Evolutionary conservation across 129 eudicot species (phyloP), one percentile per base, ranked within the genome.

Genomic region (Cynara cardunculus): DNA sequence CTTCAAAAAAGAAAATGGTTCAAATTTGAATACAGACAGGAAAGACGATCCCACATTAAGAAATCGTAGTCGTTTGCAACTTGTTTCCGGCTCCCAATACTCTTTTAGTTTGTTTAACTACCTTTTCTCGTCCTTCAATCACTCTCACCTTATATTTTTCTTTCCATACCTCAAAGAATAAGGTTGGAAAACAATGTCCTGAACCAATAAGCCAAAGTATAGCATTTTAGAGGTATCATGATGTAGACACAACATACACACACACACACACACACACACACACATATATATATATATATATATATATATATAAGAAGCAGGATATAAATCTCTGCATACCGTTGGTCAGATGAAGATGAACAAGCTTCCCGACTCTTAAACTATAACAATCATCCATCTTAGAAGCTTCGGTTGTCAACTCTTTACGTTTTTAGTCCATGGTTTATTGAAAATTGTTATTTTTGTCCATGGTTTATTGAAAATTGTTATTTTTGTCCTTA

Each of bases 161-260:
- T 71, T 80, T 41, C 90, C 93, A 30, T 90, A 87, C 0, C 89
- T 72, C 84, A 89, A 80, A 7, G 90, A 87, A 82, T 75, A 84
- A 26, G 93, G 88, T 35, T 89, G 82, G 79, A 87, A 89, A 67
- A 87, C 84, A 32, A 80, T 39, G 41, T 89, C 93, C 93, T 89
- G 72, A 56, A 80, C 8, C 71, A 71, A 80, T 2, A 71, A 49
- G 25, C 34, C 21, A 79, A 35, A 21, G 30, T 11, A 62, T 22
- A 4, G 14, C 44, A 22, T 7, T 44, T 19, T 3, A 9, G 0
- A 37, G 13, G 13, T 37, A 49, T 4, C 7, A 16, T 18, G 7
- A 49, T 49, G 13, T 0, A 14, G 19, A 46, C 2, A 2, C 19
- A 4, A 49, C 1, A 49, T 16, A 49, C 22, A 49, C 46, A 39